Evolutionary conservation across 179 eudicot species (phyloP).

Genomic region (Silene vulgaris): DNA sequence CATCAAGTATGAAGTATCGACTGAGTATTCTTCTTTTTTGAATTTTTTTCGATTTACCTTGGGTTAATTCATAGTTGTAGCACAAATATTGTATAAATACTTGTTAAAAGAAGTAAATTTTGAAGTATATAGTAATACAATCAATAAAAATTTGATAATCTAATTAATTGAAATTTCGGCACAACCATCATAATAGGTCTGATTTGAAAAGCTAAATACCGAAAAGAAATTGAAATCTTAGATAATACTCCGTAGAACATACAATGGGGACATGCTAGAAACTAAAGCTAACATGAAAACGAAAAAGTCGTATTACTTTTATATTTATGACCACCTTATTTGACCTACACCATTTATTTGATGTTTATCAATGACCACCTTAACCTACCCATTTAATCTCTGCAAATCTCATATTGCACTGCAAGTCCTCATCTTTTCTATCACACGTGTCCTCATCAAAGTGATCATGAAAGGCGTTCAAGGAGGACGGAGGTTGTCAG

Average conservation of each 20-base stretch:
- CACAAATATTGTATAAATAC: neutral
- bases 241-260: neutral
- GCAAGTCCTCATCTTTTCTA: too few species aligned
- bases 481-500: too few species aligned
- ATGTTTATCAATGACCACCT: too few species aligned
- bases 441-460: too few species aligned
- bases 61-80: neutral
- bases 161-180: neutral
- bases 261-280: neutral
- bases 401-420: too few species aligned
- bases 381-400: too few species aligned
- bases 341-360: too few species aligned
- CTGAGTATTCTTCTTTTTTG: neutral
- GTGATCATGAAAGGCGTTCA: too few species aligned
- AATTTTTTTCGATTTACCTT: neutral
- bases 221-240: neutral
- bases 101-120: neutral
- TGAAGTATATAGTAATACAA: neutral
- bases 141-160: too few species aligned
- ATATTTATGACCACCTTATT: too few species aligned
- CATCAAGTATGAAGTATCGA: neutral
- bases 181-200: neutral
- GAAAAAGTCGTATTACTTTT: too few species aligned
- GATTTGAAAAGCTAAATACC: neutral
- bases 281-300: constrained; percentile 4